Base-by-base conservation (phyloP, 768 basidiomycete genomes). In the Antrodiella citrinella region DNA sequence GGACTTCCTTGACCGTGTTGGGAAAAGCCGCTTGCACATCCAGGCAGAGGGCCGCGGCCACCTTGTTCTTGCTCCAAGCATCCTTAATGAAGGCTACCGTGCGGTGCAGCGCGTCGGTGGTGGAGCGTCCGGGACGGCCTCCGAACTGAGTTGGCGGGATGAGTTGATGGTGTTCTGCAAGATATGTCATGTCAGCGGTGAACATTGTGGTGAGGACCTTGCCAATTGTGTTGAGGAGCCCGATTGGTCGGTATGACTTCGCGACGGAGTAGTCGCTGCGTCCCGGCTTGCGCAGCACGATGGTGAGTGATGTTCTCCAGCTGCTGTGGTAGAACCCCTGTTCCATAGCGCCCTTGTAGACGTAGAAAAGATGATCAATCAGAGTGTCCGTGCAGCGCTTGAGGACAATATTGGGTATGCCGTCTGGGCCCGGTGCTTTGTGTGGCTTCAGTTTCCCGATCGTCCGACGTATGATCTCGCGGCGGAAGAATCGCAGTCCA, bases 171-270 rank as follows among this genome's bases (percentile, higher is more conserved):
- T 53, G 25, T 53, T 76, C 69, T 0, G 59, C 49, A 1, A 65
- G 13, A 18, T 51, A 49, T 0, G 54, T 45, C 0, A 72, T 19
- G 15, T 63, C 54, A 4, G 63, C 58, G 15, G 63, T 54, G 0
- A 66, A 43, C 1, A 53, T 48, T 10, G 57, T 19, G 4, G 57
- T 55, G 0, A 67, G 63, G 0, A 67, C 18, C 39, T 73, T 73
- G 0, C 51, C 62, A 0, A 63, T 47, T 0, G 61, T 66, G 47
- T 66, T 56, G 1, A 70, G 55, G 0, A 74, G 66, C 0, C 61
- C 63, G 4, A 76, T 71, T 0, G 70, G 74, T 0, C 65, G 44
- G 30, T 69, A 70, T 0, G 70, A 63, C 24, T 66, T 68, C 0
- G 71, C 49, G 0, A 57, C 25, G 0, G 58, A 47, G 56, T 77